These are phyloP conservation scores for Suhomyces chickasaworum DNA, from an alignment of 1,139 yeast species.

Conservation along the genomic window DNA sequence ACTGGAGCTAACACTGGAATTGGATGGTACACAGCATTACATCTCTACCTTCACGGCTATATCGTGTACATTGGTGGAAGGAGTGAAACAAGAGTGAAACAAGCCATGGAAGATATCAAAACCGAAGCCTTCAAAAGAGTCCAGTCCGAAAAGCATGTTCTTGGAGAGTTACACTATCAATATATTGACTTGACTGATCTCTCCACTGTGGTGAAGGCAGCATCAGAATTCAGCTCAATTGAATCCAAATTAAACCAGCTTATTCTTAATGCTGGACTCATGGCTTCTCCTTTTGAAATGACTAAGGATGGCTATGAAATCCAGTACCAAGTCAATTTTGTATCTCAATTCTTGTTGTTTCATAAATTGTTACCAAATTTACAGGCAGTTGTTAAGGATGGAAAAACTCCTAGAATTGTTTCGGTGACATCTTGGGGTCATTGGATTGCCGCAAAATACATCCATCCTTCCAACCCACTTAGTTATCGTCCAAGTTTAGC, in stretches of 20 bases:
- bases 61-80: constrained; percentile 75
- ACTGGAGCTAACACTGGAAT: constrained; percentile 84
- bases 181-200: constrained; percentile 39
- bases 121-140: constrained; percentile 49
- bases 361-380: constrained; percentile 33
- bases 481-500: constrained; percentile 27
- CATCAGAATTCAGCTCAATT: constrained; percentile 23
- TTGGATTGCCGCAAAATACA: constrained; percentile 25
- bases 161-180: constrained; percentile 33
- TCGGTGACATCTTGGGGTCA: constrained; percentile 40
- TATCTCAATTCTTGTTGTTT: constrained; percentile 38
- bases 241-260: constrained; percentile 38
- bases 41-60: constrained; percentile 77
- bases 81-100: constrained; percentile 52
- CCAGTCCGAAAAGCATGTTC: background rate
- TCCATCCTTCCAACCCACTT: constrained; percentile 28
- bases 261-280: constrained; percentile 46
- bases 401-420: constrained; percentile 35
- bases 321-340: constrained; percentile 46
- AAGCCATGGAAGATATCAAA: constrained; percentile 57
- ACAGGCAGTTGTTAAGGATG: constrained; percentile 23
- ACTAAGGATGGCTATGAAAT: constrained; percentile 44
- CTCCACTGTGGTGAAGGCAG: constrained; percentile 33
- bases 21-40: constrained; percentile 76
- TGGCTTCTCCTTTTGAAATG: constrained; percentile 40